Evolutionary conservation across 768 basidiomycete genomes (phyloP), one percentile per base, ranked within the genome.

Genomic region (Xanthoconium purpureum): DNA sequence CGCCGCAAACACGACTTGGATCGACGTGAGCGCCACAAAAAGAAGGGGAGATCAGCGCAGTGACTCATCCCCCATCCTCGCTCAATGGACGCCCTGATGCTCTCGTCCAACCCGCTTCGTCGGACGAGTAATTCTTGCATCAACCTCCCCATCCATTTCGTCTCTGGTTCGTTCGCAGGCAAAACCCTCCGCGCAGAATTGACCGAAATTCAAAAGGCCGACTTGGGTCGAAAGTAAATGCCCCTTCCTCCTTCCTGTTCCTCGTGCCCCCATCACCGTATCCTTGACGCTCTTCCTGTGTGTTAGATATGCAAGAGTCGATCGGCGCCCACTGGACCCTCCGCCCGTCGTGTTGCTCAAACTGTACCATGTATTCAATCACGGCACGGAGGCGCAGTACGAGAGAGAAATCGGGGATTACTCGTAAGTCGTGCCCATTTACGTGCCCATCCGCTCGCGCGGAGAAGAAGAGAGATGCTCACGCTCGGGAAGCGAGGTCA

Each of bases 251-350:
- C 30, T 7, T 49, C 47, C n/a, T 20, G 47, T 58, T 20, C 39
- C 32, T 28, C 35, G 54, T 42, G 24, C 24, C 24, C 24, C 24
- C 47, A 11, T 29, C 20, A 30, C 38, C 49, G 38, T 51, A 35
- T 59, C 52, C 50, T 33, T 57, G 43, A 58, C 49, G 20, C 40
- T 35, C 12, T 35, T 45, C 5, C 18, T 5, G 36, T 39, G 20
- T 38, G 52, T 28, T 67, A 86, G 80, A 69, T 85, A 75, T 70
- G 84, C 77, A 48, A 80, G 73, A 68, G 81, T 82, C 39, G 83
- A 88, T 73, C 77, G 85, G 37, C 77, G 87, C 24, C 85, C 85
- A 6, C 75, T 88, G 42, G 86, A 88, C 67, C 87, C 86, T 5
- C 87, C 87, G 0, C 87, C 87, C 0, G 76, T 78, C 56, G 75